Evolutionary conservation across 2,329 filamentous ascomycete genomes (phyloP).

Genomic region (Catunica adiposa): DNA sequence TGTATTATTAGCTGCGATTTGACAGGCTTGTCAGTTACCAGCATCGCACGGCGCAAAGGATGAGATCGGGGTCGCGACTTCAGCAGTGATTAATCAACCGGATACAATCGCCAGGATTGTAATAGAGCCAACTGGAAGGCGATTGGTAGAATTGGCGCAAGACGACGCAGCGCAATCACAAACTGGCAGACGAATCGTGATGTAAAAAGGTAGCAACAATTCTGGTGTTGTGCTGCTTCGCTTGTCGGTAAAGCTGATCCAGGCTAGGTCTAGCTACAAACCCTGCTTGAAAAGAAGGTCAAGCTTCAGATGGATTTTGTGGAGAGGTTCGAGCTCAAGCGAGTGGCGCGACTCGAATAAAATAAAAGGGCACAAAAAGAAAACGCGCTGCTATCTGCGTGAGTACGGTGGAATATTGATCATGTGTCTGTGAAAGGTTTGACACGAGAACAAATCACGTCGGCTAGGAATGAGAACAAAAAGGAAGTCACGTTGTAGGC

Average conservation of each 20-base stretch:
- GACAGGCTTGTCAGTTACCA: not conserved
- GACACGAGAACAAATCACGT: not conserved
- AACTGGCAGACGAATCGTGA: not conserved
- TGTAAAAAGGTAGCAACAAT: not conserved
- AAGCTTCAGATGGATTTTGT: not conserved
- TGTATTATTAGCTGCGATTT: too few relatives aligned
- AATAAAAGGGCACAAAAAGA: too few relatives aligned
- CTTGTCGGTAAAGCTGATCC: slow-evolving; percentile 1
- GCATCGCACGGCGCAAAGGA: not conserved
- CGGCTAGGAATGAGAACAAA: not conserved
- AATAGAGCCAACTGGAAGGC: not conserved
- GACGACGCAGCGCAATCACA: not conserved
- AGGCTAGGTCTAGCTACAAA: not conserved
- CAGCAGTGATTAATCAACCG: not conserved
- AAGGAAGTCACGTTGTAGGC: not conserved
- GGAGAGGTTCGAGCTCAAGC: not conserved
- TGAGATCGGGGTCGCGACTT: not conserved
- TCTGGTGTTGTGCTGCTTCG: slow-evolving; percentile 3
- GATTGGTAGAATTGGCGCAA: not conserved
- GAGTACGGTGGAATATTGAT: not conserved
- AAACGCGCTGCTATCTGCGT: not conserved
- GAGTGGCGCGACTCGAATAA: not conserved
- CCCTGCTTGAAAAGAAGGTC: not conserved
- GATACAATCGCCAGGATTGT: not conserved
- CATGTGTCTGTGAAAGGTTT: not conserved